Evolutionary conservation across 192 early-diverging fungal species (phyloP).

Genomic region (Endogone sp.): DNA sequence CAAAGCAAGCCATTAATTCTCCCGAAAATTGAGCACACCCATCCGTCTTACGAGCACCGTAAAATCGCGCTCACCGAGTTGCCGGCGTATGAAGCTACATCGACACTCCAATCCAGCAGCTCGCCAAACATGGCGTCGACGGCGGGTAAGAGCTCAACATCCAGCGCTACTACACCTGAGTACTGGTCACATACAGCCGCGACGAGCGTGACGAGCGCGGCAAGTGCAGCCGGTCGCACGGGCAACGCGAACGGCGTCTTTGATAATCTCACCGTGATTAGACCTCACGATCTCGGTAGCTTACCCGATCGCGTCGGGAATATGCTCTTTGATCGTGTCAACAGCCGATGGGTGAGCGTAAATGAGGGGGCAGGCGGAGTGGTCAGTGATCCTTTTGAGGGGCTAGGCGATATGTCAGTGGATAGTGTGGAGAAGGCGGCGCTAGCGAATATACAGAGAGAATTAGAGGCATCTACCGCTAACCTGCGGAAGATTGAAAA

Average conservation of each 20-base stretch:
- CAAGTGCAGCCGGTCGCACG: no score
- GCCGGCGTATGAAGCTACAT: background rate
- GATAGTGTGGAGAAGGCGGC: background rate
- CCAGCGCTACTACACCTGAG: background rate
- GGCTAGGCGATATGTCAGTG: background rate
- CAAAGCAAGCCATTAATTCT: background rate
- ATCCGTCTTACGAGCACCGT: background rate
- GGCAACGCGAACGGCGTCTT: no score
- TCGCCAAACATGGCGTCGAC: background rate
- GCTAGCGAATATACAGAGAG: background rate
- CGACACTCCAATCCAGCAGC: background rate
- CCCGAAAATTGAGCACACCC: background rate
- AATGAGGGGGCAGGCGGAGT: background rate
- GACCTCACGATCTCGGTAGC: background rate
- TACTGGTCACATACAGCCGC: background rate
- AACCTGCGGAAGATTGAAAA: background rate
- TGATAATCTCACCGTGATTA: background rate
- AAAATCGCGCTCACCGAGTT: background rate
- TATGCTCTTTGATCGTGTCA: background rate
- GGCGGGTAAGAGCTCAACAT: background rate
- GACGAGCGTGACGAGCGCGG: background rate
- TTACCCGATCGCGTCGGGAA: background rate
- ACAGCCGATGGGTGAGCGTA: background rate
- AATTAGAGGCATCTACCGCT: background rate
- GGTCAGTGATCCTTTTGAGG: background rate